Conservation (phyloP, 257 asterid species). For the Buddleja alternifolia region DNA sequence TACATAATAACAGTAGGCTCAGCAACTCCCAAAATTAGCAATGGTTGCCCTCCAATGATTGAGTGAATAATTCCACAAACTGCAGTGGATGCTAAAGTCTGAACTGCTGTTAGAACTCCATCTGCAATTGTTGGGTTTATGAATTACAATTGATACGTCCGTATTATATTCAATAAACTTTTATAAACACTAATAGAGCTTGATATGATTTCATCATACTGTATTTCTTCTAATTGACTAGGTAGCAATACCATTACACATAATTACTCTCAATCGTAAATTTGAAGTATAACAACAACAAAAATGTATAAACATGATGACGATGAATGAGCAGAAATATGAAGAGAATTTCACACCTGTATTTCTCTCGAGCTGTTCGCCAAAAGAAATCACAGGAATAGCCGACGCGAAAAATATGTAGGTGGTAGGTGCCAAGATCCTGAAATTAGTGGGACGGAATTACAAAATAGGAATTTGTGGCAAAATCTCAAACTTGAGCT, state of each 20-base stretch:
- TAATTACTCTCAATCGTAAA: background rate
- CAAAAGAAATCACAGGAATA: conserved; percentile 84
- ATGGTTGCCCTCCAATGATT: conserved; percentile 92
- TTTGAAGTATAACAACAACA: background rate
- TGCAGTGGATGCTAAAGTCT: conserved; percentile 88
- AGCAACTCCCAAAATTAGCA: conserved; percentile 88
- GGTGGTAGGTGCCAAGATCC: conserved; percentile 86
- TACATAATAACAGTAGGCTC: conserved; percentile 98
- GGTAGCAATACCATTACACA: background rate
- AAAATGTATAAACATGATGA: background rate
- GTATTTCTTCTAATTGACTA: conserved; percentile 4
- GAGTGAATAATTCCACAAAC: conserved; percentile 90
- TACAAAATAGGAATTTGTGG: background rate
- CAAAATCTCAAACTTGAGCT: background rate
- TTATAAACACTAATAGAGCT: background rate
- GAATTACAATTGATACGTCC: too few relatives aligned
- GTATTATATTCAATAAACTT: background rate
- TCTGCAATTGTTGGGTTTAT: conserved; percentile 50
- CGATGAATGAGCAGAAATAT: background rate
- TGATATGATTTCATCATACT: conserved; percentile 15
- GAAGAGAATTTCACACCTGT: conserved; percentile 47
- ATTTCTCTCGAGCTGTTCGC: conserved; percentile 79
- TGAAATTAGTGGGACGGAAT: conserved; percentile 35
- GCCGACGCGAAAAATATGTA: conserved; percentile 87
- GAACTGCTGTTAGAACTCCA: conserved; percentile 90